Evolutionary conservation across 2,329 filamentous ascomycete genomes (phyloP), one percentile per base, ranked within the genome.

Genomic region (Calonectria multiphialidica): DNA sequence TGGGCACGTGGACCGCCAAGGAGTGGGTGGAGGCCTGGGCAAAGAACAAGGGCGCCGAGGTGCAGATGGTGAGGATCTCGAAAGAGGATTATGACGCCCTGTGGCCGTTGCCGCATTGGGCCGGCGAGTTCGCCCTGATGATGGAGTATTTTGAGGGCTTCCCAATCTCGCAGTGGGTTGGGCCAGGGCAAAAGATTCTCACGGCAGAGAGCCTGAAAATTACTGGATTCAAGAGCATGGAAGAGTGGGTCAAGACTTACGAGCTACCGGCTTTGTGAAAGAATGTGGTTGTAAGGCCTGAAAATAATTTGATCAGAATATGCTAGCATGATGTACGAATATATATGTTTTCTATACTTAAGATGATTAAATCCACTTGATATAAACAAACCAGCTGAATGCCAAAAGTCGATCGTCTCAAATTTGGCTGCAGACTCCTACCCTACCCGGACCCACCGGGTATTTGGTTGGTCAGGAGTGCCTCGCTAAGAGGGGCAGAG

Each of bases 11-110:
- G 59, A 63, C 59, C 13, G 59, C 59, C 23, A 63, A 63, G 16
- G 59, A 63, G 28, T 63, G 59, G 59, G 42, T 63, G 15, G 59
- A 63, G 10, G 28, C 42, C 9, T 63, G 59, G 59, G 59, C 59
- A n/a, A 47, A 45, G 30, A 12, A n/a, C 10, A 33, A 23, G 8
- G 30, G 25, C 15, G 28, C 10, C 5, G 59, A 63, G 23, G 59
- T 45, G 13, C 9, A 63, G 44, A 30, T 63, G 42, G 42, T 63
- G 16, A 63, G 18, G 42, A 47, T 63, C 37, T 21, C 59, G 1
- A 3, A 16, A 10, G 23, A 63, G 16, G 42, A 63, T 3, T 63
- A 63, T 21, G 59, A 63, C n/a, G 59, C 59, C n/a, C 18, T 63
- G 42, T 63, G 59, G 59, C 59, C 59, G 18, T 33, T 21, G 42